Evolutionary conservation across 2,329 filamentous ascomycete species (phyloP).

Genomic region (Arthrobotrys megalospora): DNA sequence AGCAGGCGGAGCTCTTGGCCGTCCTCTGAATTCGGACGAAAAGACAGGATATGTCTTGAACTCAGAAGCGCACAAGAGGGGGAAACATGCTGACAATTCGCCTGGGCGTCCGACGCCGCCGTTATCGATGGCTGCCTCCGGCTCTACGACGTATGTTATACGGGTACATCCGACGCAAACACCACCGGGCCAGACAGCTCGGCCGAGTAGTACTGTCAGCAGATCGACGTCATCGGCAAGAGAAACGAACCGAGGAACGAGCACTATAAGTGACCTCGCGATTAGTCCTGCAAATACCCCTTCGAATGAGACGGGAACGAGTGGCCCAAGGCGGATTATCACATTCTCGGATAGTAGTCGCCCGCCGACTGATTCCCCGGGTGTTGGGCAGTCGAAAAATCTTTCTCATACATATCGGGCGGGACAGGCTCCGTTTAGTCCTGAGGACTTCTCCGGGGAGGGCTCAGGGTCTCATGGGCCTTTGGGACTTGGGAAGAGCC

Average conservation of each 20-base stretch:
- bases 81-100: conserved; percentile 3
- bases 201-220: conserved; percentile 49
- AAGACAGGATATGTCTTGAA: conserved; percentile 39
- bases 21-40: conserved; percentile 40
- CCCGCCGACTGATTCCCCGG: conserved; percentile 20
- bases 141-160: conserved; percentile 57
- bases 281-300: conserved; percentile 59
- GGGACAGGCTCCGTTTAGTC: conserved; percentile 53
- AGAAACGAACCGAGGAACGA: conserved; percentile 51
- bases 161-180: conserved; percentile 47
- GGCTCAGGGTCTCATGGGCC: conserved; percentile 24
- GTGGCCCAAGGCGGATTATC: conserved; percentile 41
- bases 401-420: conserved; percentile 52
- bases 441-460: conserved; percentile 44
- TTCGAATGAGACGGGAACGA: conserved; percentile 45
- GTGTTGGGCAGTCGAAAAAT: conserved; percentile 35
- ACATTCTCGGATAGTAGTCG: conserved; percentile 36
- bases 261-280: conserved; percentile 55
- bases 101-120: conserved; percentile 44
- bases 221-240: conserved; percentile 55
- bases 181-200: conserved; percentile 38
- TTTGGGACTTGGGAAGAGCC: conserved; percentile 30
- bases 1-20: conserved; percentile 43
- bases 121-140: conserved; percentile 47
- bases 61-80: conserved; percentile 37